These are phyloP conservation scores for Alisma plantagoaquatica DNA, from an alignment of 106 monocot species.

Conservation along the genomic window DNA sequence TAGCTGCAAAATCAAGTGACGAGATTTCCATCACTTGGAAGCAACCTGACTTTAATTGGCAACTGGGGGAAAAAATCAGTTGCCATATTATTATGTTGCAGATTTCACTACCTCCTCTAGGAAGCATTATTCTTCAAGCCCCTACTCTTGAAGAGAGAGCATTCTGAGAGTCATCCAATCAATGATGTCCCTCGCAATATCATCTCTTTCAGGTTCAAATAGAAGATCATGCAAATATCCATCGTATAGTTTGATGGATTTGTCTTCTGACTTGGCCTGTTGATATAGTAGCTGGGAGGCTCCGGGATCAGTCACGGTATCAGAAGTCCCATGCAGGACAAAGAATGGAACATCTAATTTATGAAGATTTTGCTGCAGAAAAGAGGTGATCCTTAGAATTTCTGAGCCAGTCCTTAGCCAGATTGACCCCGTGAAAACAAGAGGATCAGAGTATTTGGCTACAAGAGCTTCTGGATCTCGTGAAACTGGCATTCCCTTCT, in stretches of 20 bases:
- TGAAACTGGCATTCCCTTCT: constrained; percentile 49
- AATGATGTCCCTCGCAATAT: constrained; percentile 49
- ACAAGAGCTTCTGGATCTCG: constrained; percentile 62
- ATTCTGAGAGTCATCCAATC: constrained; percentile 51
- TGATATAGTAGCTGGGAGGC: constrained; percentile 44
- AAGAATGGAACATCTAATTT: constrained; percentile 59
- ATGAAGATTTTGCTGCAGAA: constrained; percentile 44
- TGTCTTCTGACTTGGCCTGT: constrained; percentile 41
- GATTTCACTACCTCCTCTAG: too few relatives aligned
- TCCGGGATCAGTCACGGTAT: constrained; percentile 57
- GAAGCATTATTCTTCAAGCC: too few relatives aligned
- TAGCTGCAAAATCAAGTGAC: too few relatives aligned
- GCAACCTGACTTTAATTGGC: too few relatives aligned
- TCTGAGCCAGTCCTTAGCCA: constrained; percentile 75
- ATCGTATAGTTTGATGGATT: constrained; percentile 56
- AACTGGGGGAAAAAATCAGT: too few relatives aligned
- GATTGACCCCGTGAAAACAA: constrained; percentile 76
- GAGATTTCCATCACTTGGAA: too few relatives aligned
- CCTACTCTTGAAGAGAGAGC: too few relatives aligned
- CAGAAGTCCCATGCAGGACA: constrained; percentile 72
- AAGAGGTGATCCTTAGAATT: constrained; percentile 55
- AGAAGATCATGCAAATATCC: constrained; percentile 81
- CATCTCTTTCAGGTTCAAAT: constrained; percentile 78
- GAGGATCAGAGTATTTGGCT: constrained; percentile 72
- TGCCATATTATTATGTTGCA: too few relatives aligned